phyloP scores from a whole-genome alignment of 2,329 filamentous ascomycete genomes.

The Colletotrichum ledebouriae region DNA sequence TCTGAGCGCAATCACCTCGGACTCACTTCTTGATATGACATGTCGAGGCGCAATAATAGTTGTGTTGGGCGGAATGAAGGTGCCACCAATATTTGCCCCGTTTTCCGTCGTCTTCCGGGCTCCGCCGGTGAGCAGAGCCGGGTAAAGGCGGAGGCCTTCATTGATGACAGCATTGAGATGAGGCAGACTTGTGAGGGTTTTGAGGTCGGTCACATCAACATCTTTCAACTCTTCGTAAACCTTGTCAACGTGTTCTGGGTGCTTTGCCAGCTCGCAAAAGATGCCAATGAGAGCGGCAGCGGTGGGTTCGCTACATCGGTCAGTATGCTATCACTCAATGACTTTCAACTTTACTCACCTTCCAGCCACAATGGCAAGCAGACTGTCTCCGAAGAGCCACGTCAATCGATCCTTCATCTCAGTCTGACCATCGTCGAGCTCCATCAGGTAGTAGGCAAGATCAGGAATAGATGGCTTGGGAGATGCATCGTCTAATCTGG shows the following conservation, averaged over 20 bases:
- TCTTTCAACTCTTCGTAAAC: conserved; percentile 37
- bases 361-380: conserved; percentile 45
- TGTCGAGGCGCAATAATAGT: conserved; percentile 43
- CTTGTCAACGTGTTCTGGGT: conserved; percentile 40
- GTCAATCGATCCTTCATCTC: conserved; percentile 30
- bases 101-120: conserved; percentile 40
- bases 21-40: conserved; percentile 53
- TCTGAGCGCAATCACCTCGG: background rate
- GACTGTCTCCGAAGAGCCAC: conserved; percentile 42
- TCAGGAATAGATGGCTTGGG: conserved; percentile 35
- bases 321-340: background rate
- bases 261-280: conserved; percentile 43
- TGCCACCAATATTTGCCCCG: conserved; percentile 35
- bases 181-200: conserved; percentile 42
- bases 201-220: conserved; percentile 43
- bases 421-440: conserved; percentile 32
- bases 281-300: conserved; percentile 42
- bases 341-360: conserved; percentile 31
- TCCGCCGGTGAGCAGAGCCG: conserved; percentile 38
- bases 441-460: conserved; percentile 38
- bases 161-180: conserved; percentile 45
- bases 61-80: conserved; percentile 40
- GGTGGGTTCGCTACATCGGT: conserved; percentile 42
- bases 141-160: conserved; percentile 40
- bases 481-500: conserved; percentile 31